phyloP scores from a whole-genome alignment of 2,329 filamentous ascomycete genomes.

The Celoporthe dispersa region DNA sequence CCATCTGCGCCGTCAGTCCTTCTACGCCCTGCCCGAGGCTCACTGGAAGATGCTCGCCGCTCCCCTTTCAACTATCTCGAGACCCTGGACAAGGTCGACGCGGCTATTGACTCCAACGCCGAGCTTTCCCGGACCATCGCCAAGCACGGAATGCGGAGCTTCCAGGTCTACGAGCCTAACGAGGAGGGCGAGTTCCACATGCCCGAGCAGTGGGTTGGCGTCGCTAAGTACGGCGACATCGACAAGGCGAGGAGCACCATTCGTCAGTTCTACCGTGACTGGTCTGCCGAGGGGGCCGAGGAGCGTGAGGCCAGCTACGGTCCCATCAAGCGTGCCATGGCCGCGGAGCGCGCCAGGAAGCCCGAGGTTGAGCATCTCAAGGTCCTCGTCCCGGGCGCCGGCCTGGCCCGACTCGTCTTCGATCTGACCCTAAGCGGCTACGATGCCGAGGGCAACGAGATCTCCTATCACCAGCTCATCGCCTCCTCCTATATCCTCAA shows the following conservation, averaged over 20 bases:
- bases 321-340: slow-evolving; percentile 70
- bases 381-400: slow-evolving; percentile 87
- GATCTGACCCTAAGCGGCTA: slow-evolving; percentile 79
- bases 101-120: slow-evolving; percentile 87
- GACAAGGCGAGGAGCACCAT: slow-evolving; percentile 93
- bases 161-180: slow-evolving; percentile 52
- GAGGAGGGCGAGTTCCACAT: slow-evolving; percentile 50
- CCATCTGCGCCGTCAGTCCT: slow-evolving; percentile 86
- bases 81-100: slow-evolving; percentile 77
- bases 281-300: slow-evolving; percentile 72
- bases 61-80: slow-evolving; percentile 84
- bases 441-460: slow-evolving; percentile 86
- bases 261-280: slow-evolving; percentile 93
- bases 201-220: slow-evolving; percentile 68
- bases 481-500: slow-evolving; percentile 81
- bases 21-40: slow-evolving; percentile 83
- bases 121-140: slow-evolving; percentile 81
- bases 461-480: slow-evolving; percentile 95
- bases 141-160: slow-evolving; percentile 68
- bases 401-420: slow-evolving; percentile 85
- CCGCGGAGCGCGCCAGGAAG: slow-evolving; percentile 46
- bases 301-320: slow-evolving; percentile 81
- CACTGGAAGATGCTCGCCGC: slow-evolving; percentile 84
- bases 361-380: slow-evolving; percentile 47
- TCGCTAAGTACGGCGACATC: slow-evolving; percentile 74